A percentile compares a stretch with the other conserved stretches of the same genome.
Evolutionary conservation across 352 stramenopile species (phyloP).

Genomic region (Phytophthora pseudosyringae): DNA sequence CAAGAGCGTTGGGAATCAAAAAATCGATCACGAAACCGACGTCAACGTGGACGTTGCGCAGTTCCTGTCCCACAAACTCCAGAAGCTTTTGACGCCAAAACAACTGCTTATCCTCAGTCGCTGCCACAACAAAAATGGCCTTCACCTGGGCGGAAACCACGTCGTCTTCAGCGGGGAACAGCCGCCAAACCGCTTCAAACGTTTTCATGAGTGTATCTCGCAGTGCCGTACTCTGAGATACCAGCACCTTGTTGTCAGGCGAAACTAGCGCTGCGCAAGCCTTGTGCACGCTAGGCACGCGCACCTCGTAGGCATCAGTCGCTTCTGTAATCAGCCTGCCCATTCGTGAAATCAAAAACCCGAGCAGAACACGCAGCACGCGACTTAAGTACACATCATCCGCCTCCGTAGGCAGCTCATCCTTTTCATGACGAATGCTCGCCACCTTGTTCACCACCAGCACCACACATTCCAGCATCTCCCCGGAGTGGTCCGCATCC

Average conservation of each 20-base stretch:
- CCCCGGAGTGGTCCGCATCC: conserved; percentile 58
- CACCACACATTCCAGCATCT: conserved; percentile 75
- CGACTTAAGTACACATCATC: conserved; percentile 73
- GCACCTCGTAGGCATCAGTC: conserved; percentile 36
- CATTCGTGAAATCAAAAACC: conserved; percentile 63
- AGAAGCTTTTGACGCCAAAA: conserved; percentile 67
- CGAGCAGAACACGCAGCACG: conserved; percentile 62
- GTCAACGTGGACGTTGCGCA: conserved; percentile 60
- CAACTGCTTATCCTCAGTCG: conserved; percentile 20
- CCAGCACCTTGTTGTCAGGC: conserved; percentile 49
- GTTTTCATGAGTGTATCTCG: conserved; percentile 53
- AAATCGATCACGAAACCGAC: conserved; percentile 59
- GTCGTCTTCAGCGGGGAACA: conserved; percentile 53
- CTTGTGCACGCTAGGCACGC: conserved; percentile 54
- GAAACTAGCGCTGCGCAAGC: conserved; percentile 50
- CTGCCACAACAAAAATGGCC: conserved; percentile 50
- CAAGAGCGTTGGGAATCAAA: conserved; percentile 65
- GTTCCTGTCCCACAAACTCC: conserved; percentile 50
- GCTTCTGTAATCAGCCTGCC: conserved; percentile 56
- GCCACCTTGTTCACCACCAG: conserved; percentile 65
- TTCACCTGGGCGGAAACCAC: conserved; percentile 49
- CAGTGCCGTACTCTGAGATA: conserved; percentile 42
- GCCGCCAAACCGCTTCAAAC: conserved; percentile 71
- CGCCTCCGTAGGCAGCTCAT: conserved; percentile 32
- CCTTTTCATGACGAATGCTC: conserved; percentile 30